Evolutionary conservation across 1,139 yeast genomes (phyloP), one percentile per base, ranked within the genome.

Genomic region (Geotrichum carabidarum): DNA sequence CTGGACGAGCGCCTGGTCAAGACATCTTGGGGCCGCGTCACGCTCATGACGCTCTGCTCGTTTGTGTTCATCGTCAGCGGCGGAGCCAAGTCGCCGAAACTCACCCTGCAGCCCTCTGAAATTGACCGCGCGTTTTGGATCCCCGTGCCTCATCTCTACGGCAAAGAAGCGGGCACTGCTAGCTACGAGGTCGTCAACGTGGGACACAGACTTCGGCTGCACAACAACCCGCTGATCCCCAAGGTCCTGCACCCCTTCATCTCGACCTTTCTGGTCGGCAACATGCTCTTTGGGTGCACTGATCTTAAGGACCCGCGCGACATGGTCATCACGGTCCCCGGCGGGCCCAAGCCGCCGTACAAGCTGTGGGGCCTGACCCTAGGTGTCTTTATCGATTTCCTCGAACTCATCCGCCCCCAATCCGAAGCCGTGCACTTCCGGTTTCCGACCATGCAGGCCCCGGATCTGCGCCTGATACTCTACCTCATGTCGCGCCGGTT

Each of bases 71-170:
- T 67, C 2, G 51, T 70, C 47, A 45, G 38, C 27, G 49, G 50
- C 27, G 30, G 44, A 1, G 14, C 14, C 8, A 52, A 27, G 14
- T 60, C 57, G 12, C 63, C 63, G 9, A 46, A 54, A 14, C 56
- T 69, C n/a, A 47, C 42, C 6, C 62, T 67, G 4, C 73, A 71
- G 55, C 63, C 63, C 18, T 49, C 68, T 1, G 76, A 73, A 57
- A 70, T 73, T 6, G 72, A 71, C 7, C 61, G 69, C n/a, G 69
- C 71, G 5, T 72, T 72, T 57, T 73, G 76, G 76, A 60, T 63
- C 48, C 74, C 75, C 1, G 48, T 71, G 4, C 38, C 57, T 5
- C 57, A 61, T 27, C 61, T 72, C n/a, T 55, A 62, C 32, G 41
- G 35, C 11, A 17, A 35, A 2, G 63, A 64, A 1, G 37, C 54